phyloP scores from a whole-genome alignment of 345 rosid genomes.

The Citrus glauca region DNA sequence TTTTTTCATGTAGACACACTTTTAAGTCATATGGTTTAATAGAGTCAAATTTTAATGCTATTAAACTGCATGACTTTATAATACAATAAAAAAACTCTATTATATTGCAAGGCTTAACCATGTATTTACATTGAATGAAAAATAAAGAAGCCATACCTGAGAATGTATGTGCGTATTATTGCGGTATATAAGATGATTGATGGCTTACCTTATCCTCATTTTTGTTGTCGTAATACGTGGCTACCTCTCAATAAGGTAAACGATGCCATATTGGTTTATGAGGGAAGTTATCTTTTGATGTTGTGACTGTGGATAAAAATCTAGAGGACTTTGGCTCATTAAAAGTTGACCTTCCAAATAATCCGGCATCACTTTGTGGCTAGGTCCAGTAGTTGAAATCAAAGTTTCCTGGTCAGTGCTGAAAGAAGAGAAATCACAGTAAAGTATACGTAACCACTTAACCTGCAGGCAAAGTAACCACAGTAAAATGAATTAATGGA shows the following conservation, averaged over 20 bases:
- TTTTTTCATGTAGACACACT: too few relatives aligned
- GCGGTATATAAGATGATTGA: too few relatives aligned
- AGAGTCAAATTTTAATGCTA: too few relatives aligned
- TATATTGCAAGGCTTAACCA: too few relatives aligned
- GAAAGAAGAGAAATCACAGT: constrained; percentile 42
- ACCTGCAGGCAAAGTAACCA: constrained; percentile 27
- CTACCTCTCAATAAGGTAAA: constrained; percentile 54
- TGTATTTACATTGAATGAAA: too few relatives aligned
- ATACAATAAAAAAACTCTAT: too few relatives aligned
- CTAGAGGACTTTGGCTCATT: constrained; percentile 30
- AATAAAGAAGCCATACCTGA: too few relatives aligned
- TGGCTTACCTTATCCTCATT: not conserved
- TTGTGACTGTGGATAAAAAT: constrained; percentile 34
- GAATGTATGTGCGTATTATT: too few relatives aligned
- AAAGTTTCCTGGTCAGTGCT: constrained; percentile 45
- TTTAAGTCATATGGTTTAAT: too few relatives aligned
- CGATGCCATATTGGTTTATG: constrained; percentile 28
- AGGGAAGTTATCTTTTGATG: constrained; percentile 31
- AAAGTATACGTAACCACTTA: constrained; percentile 45
- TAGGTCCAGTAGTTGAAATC: constrained; percentile 39
- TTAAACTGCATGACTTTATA: too few relatives aligned
- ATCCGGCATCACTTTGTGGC: constrained; percentile 14
- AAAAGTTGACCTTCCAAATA: constrained; percentile 54
- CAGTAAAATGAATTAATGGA: not conserved
- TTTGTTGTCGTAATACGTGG: constrained; percentile 28